Percentiles rank a stretch among this genome's conserved stretches.
Evolutionary conservation across 2,329 filamentous ascomycete species (phyloP).

Genomic region (Mycosphaerella sp.): DNA sequence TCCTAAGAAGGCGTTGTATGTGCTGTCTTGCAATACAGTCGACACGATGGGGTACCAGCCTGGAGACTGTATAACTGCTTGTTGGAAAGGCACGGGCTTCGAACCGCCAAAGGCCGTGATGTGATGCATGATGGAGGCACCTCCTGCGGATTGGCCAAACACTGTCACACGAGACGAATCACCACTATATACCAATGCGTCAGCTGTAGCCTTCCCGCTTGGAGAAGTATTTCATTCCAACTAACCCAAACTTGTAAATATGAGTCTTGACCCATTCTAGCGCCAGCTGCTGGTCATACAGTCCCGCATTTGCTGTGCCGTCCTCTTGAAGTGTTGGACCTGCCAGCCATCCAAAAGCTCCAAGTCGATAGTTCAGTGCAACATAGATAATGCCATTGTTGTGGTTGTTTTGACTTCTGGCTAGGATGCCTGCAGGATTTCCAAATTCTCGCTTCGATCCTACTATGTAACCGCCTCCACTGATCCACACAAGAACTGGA

Average conservation of each 20-base stretch:
- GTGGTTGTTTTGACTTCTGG: conserved; percentile 38
- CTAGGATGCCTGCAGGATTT: conserved; percentile 30
- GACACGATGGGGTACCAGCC: conserved; percentile 38
- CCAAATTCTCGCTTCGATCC: conserved; percentile 36
- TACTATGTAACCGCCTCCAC: conserved; percentile 44
- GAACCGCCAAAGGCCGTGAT: conserved; percentile 46
- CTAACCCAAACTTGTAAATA: conserved; percentile 49
- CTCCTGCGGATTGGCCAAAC: conserved; percentile 50
- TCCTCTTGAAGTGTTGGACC: conserved; percentile 40
- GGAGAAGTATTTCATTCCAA: neutral
- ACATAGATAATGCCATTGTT: conserved; percentile 43
- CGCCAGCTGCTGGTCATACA: conserved; percentile 51
- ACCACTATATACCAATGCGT: conserved; percentile 37
- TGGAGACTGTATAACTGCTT: conserved; percentile 44
- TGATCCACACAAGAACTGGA: conserved; percentile 40
- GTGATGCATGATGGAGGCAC: conserved; percentile 51
- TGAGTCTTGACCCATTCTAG: conserved; percentile 49
- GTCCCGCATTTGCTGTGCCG: conserved; percentile 45
- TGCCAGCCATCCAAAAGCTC: conserved; percentile 46
- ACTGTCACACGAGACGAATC: conserved; percentile 38
- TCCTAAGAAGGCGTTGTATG: conserved; percentile 38
- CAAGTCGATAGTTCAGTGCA: conserved; percentile 45
- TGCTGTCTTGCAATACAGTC: conserved; percentile 36
- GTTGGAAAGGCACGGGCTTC: conserved; percentile 41
- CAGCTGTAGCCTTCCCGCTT: neutral